Base-by-base conservation (phyloP, 2,329 filamentous ascomycete genomes). In the Parastagonospora nodorum region DNA sequence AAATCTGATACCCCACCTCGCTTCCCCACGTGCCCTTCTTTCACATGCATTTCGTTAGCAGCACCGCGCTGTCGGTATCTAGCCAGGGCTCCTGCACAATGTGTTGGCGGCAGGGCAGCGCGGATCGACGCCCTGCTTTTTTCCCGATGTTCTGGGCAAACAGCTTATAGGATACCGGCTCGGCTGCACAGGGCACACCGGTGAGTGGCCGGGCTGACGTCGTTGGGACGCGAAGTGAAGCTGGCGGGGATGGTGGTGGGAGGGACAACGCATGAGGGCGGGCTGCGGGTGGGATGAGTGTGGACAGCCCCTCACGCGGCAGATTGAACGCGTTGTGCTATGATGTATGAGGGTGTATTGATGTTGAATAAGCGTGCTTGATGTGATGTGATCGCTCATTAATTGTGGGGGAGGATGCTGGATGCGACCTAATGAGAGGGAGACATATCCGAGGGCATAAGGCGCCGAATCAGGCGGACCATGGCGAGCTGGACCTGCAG, bases 141-240 rank as follows among this genome's bases (percentile, higher is more conserved):
- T 50, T 59, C 56, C n/a, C 40, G 33, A 42, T 51, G 49, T 63
- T 55, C 71, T 63, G 71, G 71, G 56, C 64, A 58, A 30, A 57
- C 50, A 56, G 58, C 60, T 71, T 56, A 74, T 73, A 73, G 71
- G 71, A 50, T 73, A 74, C 70, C 71, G 43, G 31, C 39, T 32
- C 31, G 42, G 52, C 51, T 51, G 51, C 51, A 49, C 55, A 46
- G 50, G 50, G 40, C 44, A 37, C 35, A 32, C 47, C 48, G 54
- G 51, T 61, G 53, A 63, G 64, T 66, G 60, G 64, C 40, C 53
- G 48, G 43, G 36, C 45, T 48, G 63, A 61, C 53, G 60, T 66
- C 57, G 64, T 60, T 56, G 48, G 45, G 45, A 35, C 39, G 45
- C 32, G 39, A 38, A 50, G 48, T 54, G 61, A 61, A 37, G 35